phyloP scores from a whole-genome alignment of 2,329 filamentous ascomycete species.

The Myotisia sp. region DNA sequence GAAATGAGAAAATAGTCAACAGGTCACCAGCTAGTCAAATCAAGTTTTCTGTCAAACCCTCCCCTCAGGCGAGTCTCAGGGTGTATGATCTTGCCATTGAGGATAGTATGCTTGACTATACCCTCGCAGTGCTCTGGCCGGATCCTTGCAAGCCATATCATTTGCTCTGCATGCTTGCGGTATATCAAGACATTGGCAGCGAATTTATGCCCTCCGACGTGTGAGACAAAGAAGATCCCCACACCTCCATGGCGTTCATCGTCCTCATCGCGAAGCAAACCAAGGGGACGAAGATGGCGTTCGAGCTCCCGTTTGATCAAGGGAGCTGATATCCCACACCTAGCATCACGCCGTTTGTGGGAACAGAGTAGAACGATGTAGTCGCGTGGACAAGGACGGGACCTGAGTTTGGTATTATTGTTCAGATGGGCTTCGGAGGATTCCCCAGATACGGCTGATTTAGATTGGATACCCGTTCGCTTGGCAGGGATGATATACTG shows the following conservation, averaged over 20 bases:
- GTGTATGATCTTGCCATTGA: constrained; percentile 90
- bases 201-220: constrained; percentile 95
- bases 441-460: constrained; percentile 17
- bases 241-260: constrained; percentile 75
- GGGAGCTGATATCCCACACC: constrained; percentile 87
- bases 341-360: constrained; percentile 77
- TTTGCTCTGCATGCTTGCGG: constrained; percentile 53
- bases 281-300: constrained; percentile 70
- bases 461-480: constrained; percentile 31
- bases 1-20: too few relatives aligned
- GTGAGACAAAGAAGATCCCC: constrained; percentile 88
- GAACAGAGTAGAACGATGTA: constrained; percentile 87
- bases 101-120: constrained; percentile 69
- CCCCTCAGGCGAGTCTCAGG: constrained; percentile 70
- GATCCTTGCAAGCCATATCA: constrained; percentile 82
- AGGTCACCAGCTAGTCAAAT: constrained; percentile 79
- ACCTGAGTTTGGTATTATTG: constrained; percentile 32
- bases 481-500: constrained; percentile 53
- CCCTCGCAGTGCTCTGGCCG: constrained; percentile 84
- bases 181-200: constrained; percentile 91
- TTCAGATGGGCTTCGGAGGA: too few relatives aligned
- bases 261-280: constrained; percentile 71
- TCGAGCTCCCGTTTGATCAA: constrained; percentile 79
- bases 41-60: constrained; percentile 71
- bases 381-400: constrained; percentile 61